Conservation (phyloP, 116 monocot genomes). For the Iris pallida region DNA sequence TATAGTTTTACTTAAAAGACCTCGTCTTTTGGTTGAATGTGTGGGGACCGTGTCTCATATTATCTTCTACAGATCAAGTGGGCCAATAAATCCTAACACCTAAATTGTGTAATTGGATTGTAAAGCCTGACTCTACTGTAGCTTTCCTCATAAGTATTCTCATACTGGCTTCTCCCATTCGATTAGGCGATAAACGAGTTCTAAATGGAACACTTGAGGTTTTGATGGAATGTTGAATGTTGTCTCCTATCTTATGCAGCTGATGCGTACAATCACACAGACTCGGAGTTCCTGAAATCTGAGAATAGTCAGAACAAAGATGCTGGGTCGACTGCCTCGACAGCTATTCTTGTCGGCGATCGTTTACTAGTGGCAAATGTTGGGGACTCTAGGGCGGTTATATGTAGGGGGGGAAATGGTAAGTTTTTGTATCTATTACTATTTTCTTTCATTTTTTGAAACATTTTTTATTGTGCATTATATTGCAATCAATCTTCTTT, state of each 20-base stretch:
- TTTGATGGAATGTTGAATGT: neutral
- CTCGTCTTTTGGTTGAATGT: too few species aligned
- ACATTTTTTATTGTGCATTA: too few species aligned
- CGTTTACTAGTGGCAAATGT: constrained; percentile 26
- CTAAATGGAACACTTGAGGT: neutral
- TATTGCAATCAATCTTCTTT: too few species aligned
- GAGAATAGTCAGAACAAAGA: constrained; percentile 23
- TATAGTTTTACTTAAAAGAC: too few species aligned
- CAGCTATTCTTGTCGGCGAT: constrained; percentile 29
- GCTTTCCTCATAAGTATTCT: neutral
- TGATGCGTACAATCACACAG: constrained; percentile 23
- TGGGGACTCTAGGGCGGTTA: constrained; percentile 29
- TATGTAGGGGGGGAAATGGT: constrained; percentile 28
- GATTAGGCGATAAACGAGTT: neutral
- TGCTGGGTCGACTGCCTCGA: constrained; percentile 32
- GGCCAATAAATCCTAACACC: too few species aligned
- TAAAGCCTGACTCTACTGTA: neutral
- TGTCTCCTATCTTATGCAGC: constrained; percentile 3
- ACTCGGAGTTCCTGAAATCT: constrained; percentile 23
- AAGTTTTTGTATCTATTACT: neutral
- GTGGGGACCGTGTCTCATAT: too few species aligned
- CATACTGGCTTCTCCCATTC: neutral
- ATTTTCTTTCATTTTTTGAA: neutral
- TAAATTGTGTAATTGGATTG: neutral
- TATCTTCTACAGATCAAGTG: too few species aligned